A percentile compares a stretch with the other conserved stretches of the same genome.
phyloP scores from a whole-genome alignment of 78 protist species.

The Polysphondylium violaceum region DNA sequence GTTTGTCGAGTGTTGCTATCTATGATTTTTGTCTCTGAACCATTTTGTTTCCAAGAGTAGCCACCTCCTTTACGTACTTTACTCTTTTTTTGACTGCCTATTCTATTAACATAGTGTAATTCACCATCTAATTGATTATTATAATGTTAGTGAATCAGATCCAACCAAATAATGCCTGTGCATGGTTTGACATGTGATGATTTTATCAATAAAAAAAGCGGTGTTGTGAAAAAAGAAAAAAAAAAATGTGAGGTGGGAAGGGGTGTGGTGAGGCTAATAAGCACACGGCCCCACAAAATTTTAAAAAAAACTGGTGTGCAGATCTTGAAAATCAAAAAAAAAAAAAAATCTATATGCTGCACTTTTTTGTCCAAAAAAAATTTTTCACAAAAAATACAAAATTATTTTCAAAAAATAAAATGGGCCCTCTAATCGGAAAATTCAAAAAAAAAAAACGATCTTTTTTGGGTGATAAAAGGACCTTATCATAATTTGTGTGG shows the following conservation, averaged over 20 bases:
- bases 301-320: too few species aligned
- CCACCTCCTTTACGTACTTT: conserved; percentile 32
- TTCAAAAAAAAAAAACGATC: background rate
- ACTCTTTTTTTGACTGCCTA: conserved; percentile 36
- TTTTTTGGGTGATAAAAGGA: background rate
- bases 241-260: background rate
- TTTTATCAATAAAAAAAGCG: background rate
- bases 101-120: conserved; percentile 67
- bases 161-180: too few species aligned
- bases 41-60: conserved; percentile 71
- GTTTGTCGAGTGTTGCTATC: background rate
- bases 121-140: conserved; percentile 55
- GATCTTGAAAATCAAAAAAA: background rate
- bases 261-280: too few species aligned
- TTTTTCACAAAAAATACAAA: too few species aligned
- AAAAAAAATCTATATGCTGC: background rate
- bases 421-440: too few species aligned
- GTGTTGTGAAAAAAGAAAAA: background rate
- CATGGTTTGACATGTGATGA: too few species aligned
- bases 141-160: too few species aligned
- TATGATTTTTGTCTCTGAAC: conserved; percentile 48
- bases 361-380: too few species aligned
- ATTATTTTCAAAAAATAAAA: too few species aligned
- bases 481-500: too few species aligned
- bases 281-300: too few species aligned